phyloP scores from a whole-genome alignment of 2,329 filamentous ascomycete genomes.

The Colletotrichum sp. region DNA sequence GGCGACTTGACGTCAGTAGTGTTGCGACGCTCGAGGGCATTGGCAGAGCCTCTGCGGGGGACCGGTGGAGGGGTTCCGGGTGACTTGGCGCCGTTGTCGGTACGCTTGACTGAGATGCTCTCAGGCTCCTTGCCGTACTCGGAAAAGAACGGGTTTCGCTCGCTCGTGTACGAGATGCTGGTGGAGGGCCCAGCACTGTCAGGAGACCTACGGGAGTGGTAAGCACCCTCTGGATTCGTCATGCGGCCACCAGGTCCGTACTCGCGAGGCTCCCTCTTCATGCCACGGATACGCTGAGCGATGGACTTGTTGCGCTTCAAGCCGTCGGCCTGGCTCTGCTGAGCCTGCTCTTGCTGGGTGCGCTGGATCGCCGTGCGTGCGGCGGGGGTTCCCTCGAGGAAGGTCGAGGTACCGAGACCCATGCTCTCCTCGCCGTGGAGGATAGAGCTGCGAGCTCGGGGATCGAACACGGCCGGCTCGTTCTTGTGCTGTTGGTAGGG shows the following conservation, averaged over 20 bases:
- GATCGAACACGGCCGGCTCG: conserved; percentile 67
- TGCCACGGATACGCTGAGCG: conserved; percentile 87
- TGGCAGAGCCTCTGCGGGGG: conserved; percentile 37
- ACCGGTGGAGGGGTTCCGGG: conserved; percentile 65
- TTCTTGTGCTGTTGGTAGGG: conserved; percentile 22
- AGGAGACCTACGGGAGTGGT: conserved; percentile 44
- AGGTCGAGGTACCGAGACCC: conserved; percentile 92
- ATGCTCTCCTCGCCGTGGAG: conserved; percentile 85
- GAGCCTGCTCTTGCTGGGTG: conserved; percentile 71
- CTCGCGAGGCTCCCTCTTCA: conserved; percentile 72
- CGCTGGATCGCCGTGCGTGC: conserved; percentile 80
- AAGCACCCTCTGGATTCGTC: conserved; percentile 58
- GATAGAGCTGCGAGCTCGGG: conserved; percentile 68
- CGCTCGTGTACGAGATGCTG: conserved; percentile 42
- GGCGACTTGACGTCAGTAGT: conserved; percentile 60
- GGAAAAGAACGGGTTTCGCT: conserved; percentile 80
- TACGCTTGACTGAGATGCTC: conserved; percentile 48
- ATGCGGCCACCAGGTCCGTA: conserved; percentile 64
- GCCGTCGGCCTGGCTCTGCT: conserved; percentile 58
- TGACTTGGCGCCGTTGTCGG: conserved; percentile 40
- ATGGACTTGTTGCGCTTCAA: conserved; percentile 93
- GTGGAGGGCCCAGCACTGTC: conserved; percentile 37
- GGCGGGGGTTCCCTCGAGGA: conserved; percentile 91
- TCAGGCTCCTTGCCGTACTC: conserved; percentile 71
- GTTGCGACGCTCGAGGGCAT: conserved; percentile 64